Evolutionary conservation across 257 asterid genomes (phyloP).

Genomic region (Mentha longifolia): DNA sequence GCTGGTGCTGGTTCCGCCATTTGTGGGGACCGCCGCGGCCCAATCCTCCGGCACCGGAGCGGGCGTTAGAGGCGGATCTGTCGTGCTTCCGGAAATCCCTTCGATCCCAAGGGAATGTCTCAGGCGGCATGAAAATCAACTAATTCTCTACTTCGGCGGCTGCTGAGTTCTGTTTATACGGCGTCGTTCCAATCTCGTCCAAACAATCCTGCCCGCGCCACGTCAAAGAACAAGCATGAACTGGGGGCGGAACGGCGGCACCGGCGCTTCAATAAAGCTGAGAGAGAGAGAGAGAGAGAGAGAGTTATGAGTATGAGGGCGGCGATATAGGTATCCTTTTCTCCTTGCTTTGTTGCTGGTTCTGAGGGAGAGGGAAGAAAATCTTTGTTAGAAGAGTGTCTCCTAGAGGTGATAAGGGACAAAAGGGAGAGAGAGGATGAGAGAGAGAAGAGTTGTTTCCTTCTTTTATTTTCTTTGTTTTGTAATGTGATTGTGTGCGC

Average conservation of each 20-base stretch:
- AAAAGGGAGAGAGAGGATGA: constrained; percentile 12
- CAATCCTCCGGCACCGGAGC: constrained; percentile 48
- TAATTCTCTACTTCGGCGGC: constrained; percentile 32
- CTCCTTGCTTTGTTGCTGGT: not conserved
- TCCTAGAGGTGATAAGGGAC: constrained; percentile 31
- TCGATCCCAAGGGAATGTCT: constrained; percentile 91
- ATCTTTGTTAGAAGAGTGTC: not conserved
- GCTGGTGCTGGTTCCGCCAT: constrained; percentile 66
- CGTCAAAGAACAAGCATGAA: not conserved
- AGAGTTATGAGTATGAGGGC: not conserved
- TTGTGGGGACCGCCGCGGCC: constrained; percentile 55
- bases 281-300: not conserved
- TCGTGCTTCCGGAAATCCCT: constrained; percentile 88
- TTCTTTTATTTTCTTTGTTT: not conserved
- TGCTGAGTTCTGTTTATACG: constrained; percentile 23
- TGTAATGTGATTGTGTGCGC: not conserved
- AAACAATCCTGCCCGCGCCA: constrained; percentile 25
- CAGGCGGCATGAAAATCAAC: constrained; percentile 77
- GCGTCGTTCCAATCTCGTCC: constrained; percentile 53
- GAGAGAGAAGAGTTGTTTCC: not conserved
- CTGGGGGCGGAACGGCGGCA: not conserved
- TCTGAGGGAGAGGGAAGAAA: constrained; percentile 4
- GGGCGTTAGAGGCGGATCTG: constrained; percentile 58
- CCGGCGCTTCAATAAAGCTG: not conserved
- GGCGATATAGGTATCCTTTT: not conserved